Base-by-base conservation (phyloP, 2,329 filamentous ascomycete genomes). In the Cordyceps cicadae region DNA sequence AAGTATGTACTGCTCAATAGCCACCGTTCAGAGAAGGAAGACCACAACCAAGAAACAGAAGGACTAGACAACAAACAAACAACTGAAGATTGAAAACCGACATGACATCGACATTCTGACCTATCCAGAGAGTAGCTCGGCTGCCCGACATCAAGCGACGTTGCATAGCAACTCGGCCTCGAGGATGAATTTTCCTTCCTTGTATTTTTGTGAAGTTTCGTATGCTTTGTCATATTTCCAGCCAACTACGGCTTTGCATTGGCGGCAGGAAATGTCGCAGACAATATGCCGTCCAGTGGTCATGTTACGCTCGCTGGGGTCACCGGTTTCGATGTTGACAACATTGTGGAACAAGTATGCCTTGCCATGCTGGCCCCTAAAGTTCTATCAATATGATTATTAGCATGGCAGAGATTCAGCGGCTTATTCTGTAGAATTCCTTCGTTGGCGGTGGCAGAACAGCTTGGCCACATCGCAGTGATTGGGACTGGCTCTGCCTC, bases 171-270 rank as follows among this genome's bases (percentile, higher is more conserved):
- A 76, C 77, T 96, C 92, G 37, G 89, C 90, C 79, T 97, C 93
- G 61, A 99, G 81, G 63, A 99, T 99, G 73, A 89, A 97, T 77
- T 97, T 99, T 60, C 92, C 92, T 80, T 99, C 94, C 79, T 99
- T 99, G 77, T 99, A 99, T 77, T 96, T 96, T 82, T 99, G 93
- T 65, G 82, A 87, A 39, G 79, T 75, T 78, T 99, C 94, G 73
- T 89, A 97, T 1, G 94, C 94, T 78, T 95, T 96, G 76, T 99
- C 94, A 73, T 99, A 99, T 75, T 96, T 97, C 94, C 94, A 99
- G 41, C 94, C 94, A 58, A 99, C 94, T 34, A 88, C 89, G 74
- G 92, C 89, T 71, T 88, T 89, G 82, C 94, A 99, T 75, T 96
- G 90, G 62, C 88, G 84, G 78, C 94, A 99, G 62, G 81, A 81